Percentiles rank a stretch among this genome's conserved stretches.
phyloP scores from a whole-genome alignment of 805 yeast species.

The Barnettozyma sucrosica region DNA sequence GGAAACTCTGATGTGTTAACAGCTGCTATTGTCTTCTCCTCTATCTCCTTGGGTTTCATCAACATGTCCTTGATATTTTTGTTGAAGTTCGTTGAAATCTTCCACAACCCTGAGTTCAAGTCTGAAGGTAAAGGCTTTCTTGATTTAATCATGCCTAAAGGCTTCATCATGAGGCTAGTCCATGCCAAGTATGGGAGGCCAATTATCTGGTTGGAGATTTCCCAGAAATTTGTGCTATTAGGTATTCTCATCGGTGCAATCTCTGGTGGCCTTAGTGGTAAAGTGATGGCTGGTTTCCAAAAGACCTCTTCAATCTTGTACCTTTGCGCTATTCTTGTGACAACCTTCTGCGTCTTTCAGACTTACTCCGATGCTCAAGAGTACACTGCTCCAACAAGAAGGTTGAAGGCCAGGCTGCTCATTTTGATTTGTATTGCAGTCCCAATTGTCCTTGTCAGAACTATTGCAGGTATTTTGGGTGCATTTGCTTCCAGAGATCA shows the following conservation, averaged over 20 bases:
- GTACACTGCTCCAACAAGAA: neutral
- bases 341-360: neutral
- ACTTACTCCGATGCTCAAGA: neutral
- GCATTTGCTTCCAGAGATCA: constrained; percentile 1
- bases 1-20: neutral
- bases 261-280: neutral
- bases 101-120: constrained; percentile 5
- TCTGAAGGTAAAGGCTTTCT: neutral
- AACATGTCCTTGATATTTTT: constrained; percentile 3
- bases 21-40: constrained; percentile 1
- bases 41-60: constrained; percentile 6
- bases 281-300: neutral
- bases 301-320: constrained; percentile 2
- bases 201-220: constrained; percentile 2
- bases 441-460: constrained; percentile 2
- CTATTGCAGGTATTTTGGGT: neutral
- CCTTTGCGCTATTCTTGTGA: neutral
- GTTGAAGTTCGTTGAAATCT: constrained; percentile 3
- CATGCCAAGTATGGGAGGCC: constrained; percentile 3
- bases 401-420: neutral
- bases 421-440: neutral
- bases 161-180: neutral
- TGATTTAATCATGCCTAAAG: constrained; percentile 1
- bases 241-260: constrained; percentile 5
- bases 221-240: constrained; percentile 1